Evolutionary conservation across 2,329 filamentous ascomycete genomes (phyloP), one percentile per base, ranked within the genome.

Genomic region (Verticillium longisporum): DNA sequence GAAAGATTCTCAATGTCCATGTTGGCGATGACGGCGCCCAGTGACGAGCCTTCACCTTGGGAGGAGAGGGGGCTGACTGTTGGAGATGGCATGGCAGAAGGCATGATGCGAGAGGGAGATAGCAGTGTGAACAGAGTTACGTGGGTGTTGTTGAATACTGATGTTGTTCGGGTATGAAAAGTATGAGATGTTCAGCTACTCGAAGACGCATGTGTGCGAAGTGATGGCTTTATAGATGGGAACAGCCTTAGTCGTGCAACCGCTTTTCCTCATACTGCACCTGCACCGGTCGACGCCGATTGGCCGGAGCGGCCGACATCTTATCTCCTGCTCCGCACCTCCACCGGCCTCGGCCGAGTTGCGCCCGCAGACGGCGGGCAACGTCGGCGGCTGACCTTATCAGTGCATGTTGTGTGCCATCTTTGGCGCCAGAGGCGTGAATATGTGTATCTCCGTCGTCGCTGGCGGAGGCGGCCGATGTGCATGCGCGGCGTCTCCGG

Each of bases 1-100:
- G 78, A 83, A 55, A 90, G 73, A 59, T 83, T 82, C 68, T 90
- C 85, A 50, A 89, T 73, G 66, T 89, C 80, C 41, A 82, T 76
- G 55, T 85, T 83, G 41, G 77, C 74, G 63, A 89, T 77, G 32
- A 82, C 70, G 10, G 85, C 87, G 1, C 88, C 88, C 61, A 90
- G 88, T 68, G 55, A 71, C 65, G 4, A 73, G 66, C 45, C 45
- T 1, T 9, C 45, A 3, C 18, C 18, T 11, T 2, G 18, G 32
- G 71, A 61, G n/a, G 66, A 45, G n/a, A 81, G 67, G 10, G 77
- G 77, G 26, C 74, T 67, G 50, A 80, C 68, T 18, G 67, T 70
- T 9, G 45, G 45, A 18, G 45, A 53, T 53, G 45, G 18, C n/a
- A 53, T 21, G 18, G 45, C 45, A 11, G 45, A 53, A n/a, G 45